Evolutionary conservation across 2,329 filamentous ascomycete genomes (phyloP).

Genomic region (Dichotomopilus funicola): DNA sequence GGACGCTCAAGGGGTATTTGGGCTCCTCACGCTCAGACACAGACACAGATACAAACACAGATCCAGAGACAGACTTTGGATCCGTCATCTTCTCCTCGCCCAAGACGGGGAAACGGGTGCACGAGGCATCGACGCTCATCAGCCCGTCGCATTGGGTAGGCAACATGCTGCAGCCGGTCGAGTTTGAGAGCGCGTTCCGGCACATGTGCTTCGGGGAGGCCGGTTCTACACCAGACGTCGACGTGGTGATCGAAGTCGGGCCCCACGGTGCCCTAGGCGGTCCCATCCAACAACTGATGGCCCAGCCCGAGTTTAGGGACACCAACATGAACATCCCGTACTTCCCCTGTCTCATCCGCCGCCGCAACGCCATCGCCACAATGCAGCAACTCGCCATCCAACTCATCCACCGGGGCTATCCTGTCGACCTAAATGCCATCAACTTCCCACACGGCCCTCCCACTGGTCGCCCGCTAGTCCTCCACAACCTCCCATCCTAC

Average conservation of each 20-base stretch:
- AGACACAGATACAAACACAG: not conserved
- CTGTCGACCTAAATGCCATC: not conserved
- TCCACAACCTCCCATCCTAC: slow-evolving; percentile 29
- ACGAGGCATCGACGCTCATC: too few relatives aligned
- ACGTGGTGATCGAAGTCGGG: not conserved
- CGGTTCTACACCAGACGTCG: too few relatives aligned
- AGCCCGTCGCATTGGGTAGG: too few relatives aligned
- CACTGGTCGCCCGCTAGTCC: not conserved
- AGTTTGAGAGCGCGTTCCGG: too few relatives aligned
- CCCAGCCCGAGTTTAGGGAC: too few relatives aligned
- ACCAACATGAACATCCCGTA: not conserved
- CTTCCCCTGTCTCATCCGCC: not conserved
- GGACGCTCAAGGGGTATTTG: not conserved
- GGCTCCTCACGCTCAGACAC: not conserved
- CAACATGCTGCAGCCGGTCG: too few relatives aligned
- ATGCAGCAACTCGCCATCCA: not conserved
- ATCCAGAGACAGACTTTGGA: not conserved
- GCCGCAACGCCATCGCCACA: slow-evolving; percentile 9
- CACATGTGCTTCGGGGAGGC: too few relatives aligned
- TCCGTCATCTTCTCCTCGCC: too few relatives aligned
- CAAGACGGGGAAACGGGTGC: too few relatives aligned
- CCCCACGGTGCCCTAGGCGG: not conserved
- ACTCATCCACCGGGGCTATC: not conserved
- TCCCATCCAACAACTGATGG: not conserved
- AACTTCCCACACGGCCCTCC: not conserved